Evolutionary conservation across 1,284 basidiomycete genomes (phyloP).

Genomic region (Sphagnurus paluster): DNA sequence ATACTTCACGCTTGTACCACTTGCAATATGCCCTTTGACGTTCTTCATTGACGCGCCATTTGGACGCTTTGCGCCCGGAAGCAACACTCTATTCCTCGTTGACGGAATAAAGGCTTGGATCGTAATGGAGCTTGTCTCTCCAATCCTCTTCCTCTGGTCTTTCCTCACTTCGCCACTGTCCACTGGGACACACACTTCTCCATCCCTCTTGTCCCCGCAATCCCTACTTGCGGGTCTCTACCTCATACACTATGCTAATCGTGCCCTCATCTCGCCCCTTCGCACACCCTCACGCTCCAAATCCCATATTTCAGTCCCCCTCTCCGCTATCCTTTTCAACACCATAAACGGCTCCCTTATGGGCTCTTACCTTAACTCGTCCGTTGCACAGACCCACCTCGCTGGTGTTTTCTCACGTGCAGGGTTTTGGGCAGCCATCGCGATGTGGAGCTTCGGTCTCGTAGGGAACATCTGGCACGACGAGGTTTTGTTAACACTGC

Average conservation of each 20-base stretch:
- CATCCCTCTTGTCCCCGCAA: slow-evolving; percentile 37
- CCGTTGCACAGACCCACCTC: slow-evolving; percentile 37
- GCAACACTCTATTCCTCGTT: slow-evolving; percentile 43
- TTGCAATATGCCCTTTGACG: slow-evolving; percentile 10
- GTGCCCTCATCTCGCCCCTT: slow-evolving; percentile 81
- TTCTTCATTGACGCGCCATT: slow-evolving; percentile 39
- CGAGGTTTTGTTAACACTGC: slow-evolving; percentile 77
- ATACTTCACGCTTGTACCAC: slow-evolving; percentile 21
- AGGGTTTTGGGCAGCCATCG: slow-evolving; percentile 63
- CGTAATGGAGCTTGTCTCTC: slow-evolving; percentile 83
- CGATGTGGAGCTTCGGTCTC: slow-evolving; percentile 71
- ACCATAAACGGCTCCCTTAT: slow-evolving; percentile 70
- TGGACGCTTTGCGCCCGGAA: slow-evolving; percentile 61
- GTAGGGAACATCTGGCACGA: slow-evolving; percentile 85
- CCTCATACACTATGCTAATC: slow-evolving; percentile 81
- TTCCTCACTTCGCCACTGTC: slow-evolving; percentile 45
- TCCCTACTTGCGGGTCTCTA: slow-evolving; percentile 62
- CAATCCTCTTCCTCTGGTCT: slow-evolving; percentile 55
- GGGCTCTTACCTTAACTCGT: slow-evolving; percentile 68
- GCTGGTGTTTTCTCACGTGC: slow-evolving; percentile 27
- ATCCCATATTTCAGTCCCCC: slow-evolving; percentile 67
- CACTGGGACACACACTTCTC: slow-evolving; percentile 28
- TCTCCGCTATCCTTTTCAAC: slow-evolving; percentile 70
- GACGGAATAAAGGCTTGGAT: slow-evolving; percentile 71
- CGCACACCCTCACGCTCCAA: slow-evolving; percentile 81